phyloP scores from a whole-genome alignment of 805 yeast genomes.

The Saccharomycopsis fibuligera region DNA sequence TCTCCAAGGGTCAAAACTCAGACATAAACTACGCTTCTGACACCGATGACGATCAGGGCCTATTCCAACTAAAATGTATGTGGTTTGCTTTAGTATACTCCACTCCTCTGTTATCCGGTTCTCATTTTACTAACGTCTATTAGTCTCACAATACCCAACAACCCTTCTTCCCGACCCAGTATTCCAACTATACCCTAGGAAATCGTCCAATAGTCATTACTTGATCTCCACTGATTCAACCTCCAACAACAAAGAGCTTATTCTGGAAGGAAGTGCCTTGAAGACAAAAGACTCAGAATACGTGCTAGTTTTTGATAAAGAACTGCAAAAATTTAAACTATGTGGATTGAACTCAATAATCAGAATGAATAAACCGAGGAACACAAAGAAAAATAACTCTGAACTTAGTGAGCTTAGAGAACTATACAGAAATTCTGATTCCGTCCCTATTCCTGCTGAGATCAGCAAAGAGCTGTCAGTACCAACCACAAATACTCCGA shows the following conservation, averaged over 20 bases:
- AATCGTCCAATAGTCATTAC: slow-evolving; percentile 1
- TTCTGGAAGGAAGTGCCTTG: slow-evolving; percentile 3
- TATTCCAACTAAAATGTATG: slow-evolving; percentile 1
- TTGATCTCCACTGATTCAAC: slow-evolving; percentile 2
- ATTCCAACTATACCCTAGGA: slow-evolving; percentile 6
- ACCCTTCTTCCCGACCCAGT: not conserved
- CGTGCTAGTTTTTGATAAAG: slow-evolving; percentile 7
- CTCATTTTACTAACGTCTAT: not conserved
- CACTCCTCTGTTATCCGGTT: no score
- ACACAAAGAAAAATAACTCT: slow-evolving; percentile 6
- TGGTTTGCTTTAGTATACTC: no score
- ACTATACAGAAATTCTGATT: not conserved
- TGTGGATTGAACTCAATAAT: slow-evolving; percentile 10
- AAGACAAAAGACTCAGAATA: slow-evolving; percentile 15
- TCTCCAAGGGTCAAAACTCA: not conserved
- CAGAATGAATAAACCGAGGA: slow-evolving; percentile 17
- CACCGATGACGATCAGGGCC: not conserved
- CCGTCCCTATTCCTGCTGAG: not conserved
- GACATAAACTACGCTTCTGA: not conserved
- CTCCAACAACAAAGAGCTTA: not conserved
- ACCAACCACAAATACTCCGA: not conserved
- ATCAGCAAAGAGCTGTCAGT: not conserved
- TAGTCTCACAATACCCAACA: slow-evolving; percentile 3
- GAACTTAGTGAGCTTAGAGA: slow-evolving; percentile 12
- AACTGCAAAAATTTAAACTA: slow-evolving; percentile 8